Percentiles rank a stretch among this genome's conserved stretches.
Conservation (phyloP, 805 yeast genomes). For the Scheffersomyces ergatensis region DNA sequence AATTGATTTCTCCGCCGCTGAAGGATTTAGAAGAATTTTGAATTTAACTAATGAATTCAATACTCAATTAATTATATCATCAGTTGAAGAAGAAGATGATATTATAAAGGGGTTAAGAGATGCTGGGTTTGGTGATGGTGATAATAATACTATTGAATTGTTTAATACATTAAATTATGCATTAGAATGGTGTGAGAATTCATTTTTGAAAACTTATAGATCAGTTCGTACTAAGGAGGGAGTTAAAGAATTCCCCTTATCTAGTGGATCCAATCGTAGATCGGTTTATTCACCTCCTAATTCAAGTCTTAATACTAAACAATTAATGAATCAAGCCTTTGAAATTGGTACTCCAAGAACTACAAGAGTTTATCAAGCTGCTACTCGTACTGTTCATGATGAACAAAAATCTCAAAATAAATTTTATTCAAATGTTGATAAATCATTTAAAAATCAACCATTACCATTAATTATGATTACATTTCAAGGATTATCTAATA, state of each 20-base stretch:
- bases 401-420: constrained; percentile 41
- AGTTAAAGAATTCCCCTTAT: constrained; percentile 1
- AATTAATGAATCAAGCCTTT: constrained; percentile 3
- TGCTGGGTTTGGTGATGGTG: constrained; percentile 62
- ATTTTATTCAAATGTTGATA: constrained; percentile 46
- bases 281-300: constrained; percentile 3
- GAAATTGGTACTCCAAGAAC: constrained; percentile 46
- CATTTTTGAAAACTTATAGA: constrained; percentile 67
- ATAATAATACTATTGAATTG: constrained; percentile 47
- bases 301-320: constrained; percentile 1
- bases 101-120: constrained; percentile 73
- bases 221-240: constrained; percentile 20
- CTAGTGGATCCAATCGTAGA: neutral
- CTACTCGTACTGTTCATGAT: constrained; percentile 42
- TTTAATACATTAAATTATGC: constrained; percentile 83
- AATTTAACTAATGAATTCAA: constrained; percentile 68
- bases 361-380: constrained; percentile 51
- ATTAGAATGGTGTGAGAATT: constrained; percentile 95
- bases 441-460: constrained; percentile 49
- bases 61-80: constrained; percentile 73
- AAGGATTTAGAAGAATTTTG: constrained; percentile 85
- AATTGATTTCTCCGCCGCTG: constrained; percentile 94
- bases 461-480: constrained; percentile 63
- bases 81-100: constrained; percentile 65
- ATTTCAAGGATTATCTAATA: constrained; percentile 56